These are phyloP conservation scores for Peronospora destructor DNA, from an alignment of 352 stramenopile species.

Conservation along the genomic window DNA sequence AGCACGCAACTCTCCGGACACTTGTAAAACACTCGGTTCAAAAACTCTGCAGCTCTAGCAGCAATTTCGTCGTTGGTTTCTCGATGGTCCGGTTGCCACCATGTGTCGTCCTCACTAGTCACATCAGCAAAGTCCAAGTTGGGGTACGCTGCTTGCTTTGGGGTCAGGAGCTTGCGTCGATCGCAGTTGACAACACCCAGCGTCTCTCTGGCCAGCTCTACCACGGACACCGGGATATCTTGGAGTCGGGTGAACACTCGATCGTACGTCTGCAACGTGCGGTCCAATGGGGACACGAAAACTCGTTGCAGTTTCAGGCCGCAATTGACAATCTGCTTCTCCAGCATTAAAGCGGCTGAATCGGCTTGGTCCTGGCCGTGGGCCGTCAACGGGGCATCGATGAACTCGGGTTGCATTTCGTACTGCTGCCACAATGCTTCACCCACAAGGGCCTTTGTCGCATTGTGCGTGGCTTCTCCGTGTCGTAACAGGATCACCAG, in stretches of 20 bases:
- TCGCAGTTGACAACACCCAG: constrained; percentile 62
- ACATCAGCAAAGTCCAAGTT: constrained; percentile 48
- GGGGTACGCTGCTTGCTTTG: constrained; percentile 37
- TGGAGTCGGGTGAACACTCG: constrained; percentile 27
- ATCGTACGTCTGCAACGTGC: constrained; percentile 57
- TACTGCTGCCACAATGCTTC: constrained; percentile 43
- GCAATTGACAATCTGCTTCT: constrained; percentile 36
- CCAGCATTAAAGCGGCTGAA: constrained; percentile 30
- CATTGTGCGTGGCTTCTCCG: constrained; percentile 62
- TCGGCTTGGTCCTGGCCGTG: constrained; percentile 36
- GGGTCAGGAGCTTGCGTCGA: constrained; percentile 35
- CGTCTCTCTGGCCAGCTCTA: constrained; percentile 58
- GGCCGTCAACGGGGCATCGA: constrained; percentile 49
- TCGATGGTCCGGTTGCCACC: constrained; percentile 48
- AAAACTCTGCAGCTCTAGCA: constrained; percentile 37
- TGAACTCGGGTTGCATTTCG: constrained; percentile 44
- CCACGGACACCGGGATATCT: constrained; percentile 37
- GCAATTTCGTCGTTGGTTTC: constrained; percentile 61
- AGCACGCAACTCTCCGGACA: constrained; percentile 32
- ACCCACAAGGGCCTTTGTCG: constrained; percentile 49
- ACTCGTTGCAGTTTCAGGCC: constrained; percentile 48
- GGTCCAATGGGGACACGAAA: constrained; percentile 60
- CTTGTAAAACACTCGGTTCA: constrained; percentile 40
- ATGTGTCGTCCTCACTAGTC: constrained; percentile 40
- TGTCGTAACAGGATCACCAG: constrained; percentile 59